Evolutionary conservation across 352 stramenopile species (phyloP).

Genomic region (Phytopythium boreale): DNA sequence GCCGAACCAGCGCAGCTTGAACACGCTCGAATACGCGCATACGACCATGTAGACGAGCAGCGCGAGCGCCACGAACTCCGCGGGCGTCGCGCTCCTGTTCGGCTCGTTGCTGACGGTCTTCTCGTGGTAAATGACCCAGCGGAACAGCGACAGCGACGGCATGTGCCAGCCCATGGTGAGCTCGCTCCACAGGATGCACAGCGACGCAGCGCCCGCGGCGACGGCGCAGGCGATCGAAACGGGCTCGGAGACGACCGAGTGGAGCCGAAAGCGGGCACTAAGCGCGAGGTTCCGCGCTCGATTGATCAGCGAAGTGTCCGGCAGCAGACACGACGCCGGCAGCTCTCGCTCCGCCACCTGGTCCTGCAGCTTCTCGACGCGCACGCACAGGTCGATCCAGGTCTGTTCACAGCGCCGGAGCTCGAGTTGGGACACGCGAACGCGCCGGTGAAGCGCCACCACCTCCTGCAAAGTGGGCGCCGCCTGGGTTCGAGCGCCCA

Average conservation of each 20-base stretch:
- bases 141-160: conserved; percentile 29
- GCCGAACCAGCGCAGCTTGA: conserved; percentile 49
- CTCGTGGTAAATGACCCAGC: conserved; percentile 18
- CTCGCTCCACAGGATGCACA: conserved; percentile 66
- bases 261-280: conserved; percentile 12
- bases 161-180: conserved; percentile 51
- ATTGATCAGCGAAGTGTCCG: conserved; percentile 27
- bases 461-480: conserved; percentile 41
- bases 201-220: conserved; percentile 28
- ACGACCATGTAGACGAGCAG: conserved; percentile 56
- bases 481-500: background rate
- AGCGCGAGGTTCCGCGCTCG: conserved; percentile 27
- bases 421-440: conserved; percentile 34
- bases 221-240: conserved; percentile 26
- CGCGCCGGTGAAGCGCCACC: conserved; percentile 47
- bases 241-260: conserved; percentile 23
- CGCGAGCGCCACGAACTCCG: conserved; percentile 36
- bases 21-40: conserved; percentile 61
- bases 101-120: background rate
- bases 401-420: conserved; percentile 49
- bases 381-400: conserved; percentile 57
- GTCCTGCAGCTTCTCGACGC: conserved; percentile 33
- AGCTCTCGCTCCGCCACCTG: conserved; percentile 15
- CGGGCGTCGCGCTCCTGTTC: conserved; percentile 14
- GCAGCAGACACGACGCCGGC: conserved; percentile 36